Evolutionary conservation across 352 stramenopile species (phyloP).

Genomic region (Phytophthora tubulina): DNA sequence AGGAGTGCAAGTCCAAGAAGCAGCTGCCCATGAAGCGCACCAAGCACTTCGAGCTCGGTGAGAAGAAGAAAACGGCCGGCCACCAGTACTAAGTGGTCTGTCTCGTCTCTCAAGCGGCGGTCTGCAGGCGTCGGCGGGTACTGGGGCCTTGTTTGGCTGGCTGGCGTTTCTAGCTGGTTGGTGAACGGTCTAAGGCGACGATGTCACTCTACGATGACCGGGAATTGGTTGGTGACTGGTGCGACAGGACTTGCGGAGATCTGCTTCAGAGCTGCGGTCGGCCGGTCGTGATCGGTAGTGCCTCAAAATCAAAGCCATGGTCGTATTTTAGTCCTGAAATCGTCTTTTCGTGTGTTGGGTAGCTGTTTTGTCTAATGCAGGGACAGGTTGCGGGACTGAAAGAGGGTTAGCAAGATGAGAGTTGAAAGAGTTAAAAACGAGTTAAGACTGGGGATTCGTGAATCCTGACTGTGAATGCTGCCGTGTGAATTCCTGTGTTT

Average conservation of each 20-base stretch:
- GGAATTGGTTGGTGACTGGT: conserved; percentile 20
- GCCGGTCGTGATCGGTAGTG: conserved; percentile 31
- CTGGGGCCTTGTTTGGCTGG: conserved; percentile 19
- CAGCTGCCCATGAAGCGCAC: conserved; percentile 99
- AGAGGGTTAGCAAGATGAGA: not conserved
- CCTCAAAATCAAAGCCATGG: conserved; percentile 61
- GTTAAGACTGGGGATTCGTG: no score
- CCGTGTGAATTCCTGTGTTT: conserved; percentile 41
- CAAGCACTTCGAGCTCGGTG: conserved; percentile 99
- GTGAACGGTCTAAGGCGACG: conserved; percentile 28
- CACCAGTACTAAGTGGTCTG: conserved; percentile 95
- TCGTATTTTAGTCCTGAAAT: conserved; percentile 66
- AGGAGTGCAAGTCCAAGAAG: conserved; percentile 99
- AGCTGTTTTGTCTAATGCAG: not conserved
- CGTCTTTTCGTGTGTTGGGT: not conserved
- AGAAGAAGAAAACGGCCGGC: conserved; percentile 99
- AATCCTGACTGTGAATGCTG: no score
- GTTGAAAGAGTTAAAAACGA: no score
- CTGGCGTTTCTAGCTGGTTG: conserved; percentile 3
- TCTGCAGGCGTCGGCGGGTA: conserved; percentile 19
- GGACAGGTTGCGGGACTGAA: not conserved
- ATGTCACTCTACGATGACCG: conserved; percentile 38
- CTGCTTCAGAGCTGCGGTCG: conserved; percentile 24
- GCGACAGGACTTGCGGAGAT: conserved; percentile 12
- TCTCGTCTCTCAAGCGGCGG: conserved; percentile 7